These are phyloP conservation scores for Apiotrichum veenhuisii DNA, from an alignment of 1,284 basidiomycete genomes.

Conservation along the genomic window DNA sequence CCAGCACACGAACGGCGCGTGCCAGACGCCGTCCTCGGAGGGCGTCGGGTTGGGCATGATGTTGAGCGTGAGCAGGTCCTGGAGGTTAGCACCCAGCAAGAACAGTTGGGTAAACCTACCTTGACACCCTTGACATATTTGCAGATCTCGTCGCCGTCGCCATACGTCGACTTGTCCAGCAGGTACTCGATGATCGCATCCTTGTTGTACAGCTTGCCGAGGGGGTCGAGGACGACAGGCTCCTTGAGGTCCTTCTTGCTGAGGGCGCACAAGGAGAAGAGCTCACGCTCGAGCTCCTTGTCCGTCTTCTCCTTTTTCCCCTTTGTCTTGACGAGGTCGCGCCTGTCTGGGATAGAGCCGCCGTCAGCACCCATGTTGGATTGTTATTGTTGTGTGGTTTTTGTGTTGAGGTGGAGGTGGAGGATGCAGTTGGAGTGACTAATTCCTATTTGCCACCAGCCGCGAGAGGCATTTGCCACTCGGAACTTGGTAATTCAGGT, in stretches of 20 bases:
- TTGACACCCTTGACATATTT: constrained; percentile 82
- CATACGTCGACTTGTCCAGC: constrained; percentile 68
- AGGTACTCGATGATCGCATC: constrained; percentile 84
- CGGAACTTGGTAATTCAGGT: too few species aligned
- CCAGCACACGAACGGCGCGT: constrained; percentile 76
- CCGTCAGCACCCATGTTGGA: constrained; percentile 47
- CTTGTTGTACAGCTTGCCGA: constrained; percentile 92
- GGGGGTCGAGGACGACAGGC: constrained; percentile 79
- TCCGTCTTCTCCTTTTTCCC: constrained; percentile 62
- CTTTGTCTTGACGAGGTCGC: constrained; percentile 49
- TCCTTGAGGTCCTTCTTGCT: constrained; percentile 84
- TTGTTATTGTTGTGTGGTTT: constrained; percentile 1
- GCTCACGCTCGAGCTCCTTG: constrained; percentile 75
- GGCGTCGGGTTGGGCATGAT: constrained; percentile 66
- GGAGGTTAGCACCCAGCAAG: constrained; percentile 6
- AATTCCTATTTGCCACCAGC: not conserved
- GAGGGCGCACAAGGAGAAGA: constrained; percentile 85
- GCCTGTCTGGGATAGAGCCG: constrained; percentile 49
- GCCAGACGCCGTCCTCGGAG: constrained; percentile 46
- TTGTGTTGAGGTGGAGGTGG: not conserved
- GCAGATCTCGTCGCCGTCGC: constrained; percentile 77
- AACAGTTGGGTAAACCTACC: constrained; percentile 53
- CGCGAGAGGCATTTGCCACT: not conserved
- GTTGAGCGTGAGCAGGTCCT: constrained; percentile 81
- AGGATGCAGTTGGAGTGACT: not conserved